A percentile compares a stretch with the other conserved stretches of the same genome.
These are phyloP conservation scores for Cryptococcus wingfieldii DNA, from an alignment of 1,284 basidiomycete genomes.

Conservation along the genomic window DNA sequence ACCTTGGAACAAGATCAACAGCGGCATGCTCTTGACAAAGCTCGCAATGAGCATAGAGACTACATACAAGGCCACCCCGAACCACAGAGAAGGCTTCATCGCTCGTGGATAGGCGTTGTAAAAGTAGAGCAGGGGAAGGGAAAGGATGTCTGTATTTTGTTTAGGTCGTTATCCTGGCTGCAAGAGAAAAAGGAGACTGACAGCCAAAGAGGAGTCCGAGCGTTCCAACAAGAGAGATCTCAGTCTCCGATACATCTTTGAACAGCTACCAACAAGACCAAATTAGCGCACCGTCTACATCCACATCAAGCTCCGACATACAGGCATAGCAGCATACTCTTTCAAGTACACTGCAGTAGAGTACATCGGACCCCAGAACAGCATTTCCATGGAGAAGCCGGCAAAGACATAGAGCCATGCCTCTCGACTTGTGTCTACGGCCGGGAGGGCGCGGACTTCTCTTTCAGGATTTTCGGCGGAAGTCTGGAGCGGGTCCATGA, in stretches of 20 bases:
- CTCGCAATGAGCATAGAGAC: slow-evolving; percentile 16
- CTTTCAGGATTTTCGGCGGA: not conserved
- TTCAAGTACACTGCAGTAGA: slow-evolving; percentile 22
- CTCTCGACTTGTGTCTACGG: slow-evolving; percentile 14
- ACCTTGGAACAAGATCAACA: slow-evolving; percentile 20
- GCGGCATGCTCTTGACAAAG: slow-evolving; percentile 9
- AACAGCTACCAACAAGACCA: slow-evolving; percentile 7
- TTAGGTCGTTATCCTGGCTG: too few species aligned
- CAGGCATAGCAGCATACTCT: slow-evolving; percentile 14
- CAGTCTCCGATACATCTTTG: slow-evolving; percentile 11
- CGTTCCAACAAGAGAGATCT: slow-evolving; percentile 21
- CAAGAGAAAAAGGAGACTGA: not conserved
- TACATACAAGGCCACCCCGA: slow-evolving; percentile 14
- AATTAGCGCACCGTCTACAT: not conserved
- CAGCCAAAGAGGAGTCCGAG: slow-evolving; percentile 15
- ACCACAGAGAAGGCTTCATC: slow-evolving; percentile 21
- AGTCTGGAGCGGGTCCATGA: too few species aligned
- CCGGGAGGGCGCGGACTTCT: slow-evolving; percentile 13
- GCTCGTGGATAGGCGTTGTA: slow-evolving; percentile 19
- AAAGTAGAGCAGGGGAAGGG: slow-evolving; percentile 19
- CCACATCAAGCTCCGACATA: not conserved
- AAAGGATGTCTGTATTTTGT: slow-evolving; percentile 7
- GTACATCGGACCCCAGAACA: slow-evolving; percentile 24
- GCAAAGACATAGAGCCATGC: slow-evolving; percentile 23
- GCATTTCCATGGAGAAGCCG: slow-evolving; percentile 18